Evolutionary conservation across 1,284 basidiomycete species (phyloP), one percentile per base, ranked within the genome.

Genomic region (Cryptococcus wingfieldii): DNA sequence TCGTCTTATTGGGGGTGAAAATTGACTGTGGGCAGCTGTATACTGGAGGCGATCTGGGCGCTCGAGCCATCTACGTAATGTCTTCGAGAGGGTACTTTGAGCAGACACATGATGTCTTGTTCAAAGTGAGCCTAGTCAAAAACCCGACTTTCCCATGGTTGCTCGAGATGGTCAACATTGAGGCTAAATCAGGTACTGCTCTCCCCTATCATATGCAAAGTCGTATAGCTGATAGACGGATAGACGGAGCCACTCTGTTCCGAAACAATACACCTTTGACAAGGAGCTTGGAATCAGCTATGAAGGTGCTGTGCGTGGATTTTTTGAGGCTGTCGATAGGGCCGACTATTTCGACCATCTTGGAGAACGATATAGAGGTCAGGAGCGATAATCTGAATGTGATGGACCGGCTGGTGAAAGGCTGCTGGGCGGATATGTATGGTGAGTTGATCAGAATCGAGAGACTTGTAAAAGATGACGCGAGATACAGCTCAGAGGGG

Each of bases 361-460:
- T 55, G 28, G 50, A 54, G 16, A 38, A 47, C 39, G 45, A 51
- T 19, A 25, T 51, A 6, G 45, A 25, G 18, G 41, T 42, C 10
- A 42, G 31, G 38, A 2, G 25, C 34, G 47, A 50, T 16, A 43
- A 53, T 13, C 14, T 38, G 38, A 51, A 38, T n/a, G 56, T 14
- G 43, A 44, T 69, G 43, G 47, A 45, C 2, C 42, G 53, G 8
- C 46, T 69, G 1, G 54, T 63, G 12, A 43, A 64, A 31, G 44
- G 51, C 18, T 69, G 66, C 50, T 68, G 64, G 64, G 47, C 38
- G 0, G 57, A 67, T 53, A 63, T 71, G 58, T 69, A 71, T 45
- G 50, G 62, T 62, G 53, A 52, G 66, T 54, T 9, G 12, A 47
- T 34, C 13, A 28, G 31, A 1, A 16, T 42, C 14, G 31, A 10